These are phyloP conservation scores for Epichloe coenophiala DNA, from an alignment of 2,329 filamentous ascomycete genomes.

Conservation along the genomic window DNA sequence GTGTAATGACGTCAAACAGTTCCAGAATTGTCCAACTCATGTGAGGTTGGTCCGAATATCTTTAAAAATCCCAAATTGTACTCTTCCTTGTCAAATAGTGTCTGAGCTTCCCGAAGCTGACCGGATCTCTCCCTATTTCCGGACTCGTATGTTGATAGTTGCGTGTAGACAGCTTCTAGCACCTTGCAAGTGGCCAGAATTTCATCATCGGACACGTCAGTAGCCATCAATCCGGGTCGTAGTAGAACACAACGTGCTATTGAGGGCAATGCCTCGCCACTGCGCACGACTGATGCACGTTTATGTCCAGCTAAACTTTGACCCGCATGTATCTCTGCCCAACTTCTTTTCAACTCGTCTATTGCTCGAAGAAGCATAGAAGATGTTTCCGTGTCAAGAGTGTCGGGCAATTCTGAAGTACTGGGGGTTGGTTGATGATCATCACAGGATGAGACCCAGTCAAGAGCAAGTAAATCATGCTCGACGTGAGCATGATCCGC, in stretches of 20 bases:
- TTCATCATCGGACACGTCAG: not conserved
- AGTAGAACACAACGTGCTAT: slow-evolving; percentile 1
- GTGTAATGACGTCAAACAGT: slow-evolving; percentile 1
- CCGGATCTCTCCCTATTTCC: not conserved
- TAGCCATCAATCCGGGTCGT: not conserved
- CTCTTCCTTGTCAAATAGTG: not conserved
- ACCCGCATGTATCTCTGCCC: not conserved
- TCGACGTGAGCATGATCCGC: not conserved
- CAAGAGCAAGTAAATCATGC: slow-evolving; percentile 22
- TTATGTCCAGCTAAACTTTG: not conserved
- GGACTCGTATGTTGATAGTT: not conserved
- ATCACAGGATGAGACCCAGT: slow-evolving; percentile 49
- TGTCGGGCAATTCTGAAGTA: not conserved
- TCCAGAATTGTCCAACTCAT: slow-evolving; percentile 4
- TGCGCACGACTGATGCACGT: not conserved
- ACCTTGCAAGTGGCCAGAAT: not conserved
- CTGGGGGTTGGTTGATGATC: slow-evolving; percentile 21
- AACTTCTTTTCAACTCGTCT: not conserved
- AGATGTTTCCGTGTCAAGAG: not conserved
- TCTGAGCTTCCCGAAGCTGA: not conserved
- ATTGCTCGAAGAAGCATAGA: not conserved
- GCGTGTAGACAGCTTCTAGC: not conserved
- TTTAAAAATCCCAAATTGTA: slow-evolving; percentile 4
- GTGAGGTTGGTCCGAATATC: slow-evolving; percentile 3
- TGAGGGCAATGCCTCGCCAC: not conserved